These are phyloP conservation scores for Arthrobotrys megalospora DNA, from an alignment of 2,329 filamentous ascomycete species.

Conservation along the genomic window DNA sequence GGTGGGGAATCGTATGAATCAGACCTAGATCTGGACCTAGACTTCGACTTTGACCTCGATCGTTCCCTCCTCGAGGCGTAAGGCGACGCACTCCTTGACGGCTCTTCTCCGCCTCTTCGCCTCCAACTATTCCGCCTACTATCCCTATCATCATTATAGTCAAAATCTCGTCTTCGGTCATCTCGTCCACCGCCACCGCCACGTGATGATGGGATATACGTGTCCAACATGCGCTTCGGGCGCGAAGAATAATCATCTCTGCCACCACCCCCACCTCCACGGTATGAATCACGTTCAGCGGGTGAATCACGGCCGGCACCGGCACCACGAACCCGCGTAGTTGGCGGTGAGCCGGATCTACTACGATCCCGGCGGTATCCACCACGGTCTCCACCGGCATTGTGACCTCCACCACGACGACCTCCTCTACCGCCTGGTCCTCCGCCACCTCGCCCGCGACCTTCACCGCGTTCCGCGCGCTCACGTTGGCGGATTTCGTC, in stretches of 20 bases:
- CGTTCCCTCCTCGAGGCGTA: slow-evolving; percentile 37
- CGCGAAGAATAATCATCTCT: slow-evolving; percentile 66
- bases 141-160: slow-evolving; percentile 65
- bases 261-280: slow-evolving; percentile 69
- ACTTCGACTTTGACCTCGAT: slow-evolving; percentile 55
- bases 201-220: slow-evolving; percentile 66
- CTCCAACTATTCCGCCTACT: slow-evolving; percentile 59
- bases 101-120: slow-evolving; percentile 65
- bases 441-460: slow-evolving; percentile 67
- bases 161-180: slow-evolving; percentile 64
- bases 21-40: slow-evolving; percentile 65
- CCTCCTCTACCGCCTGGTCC: slow-evolving; percentile 67
- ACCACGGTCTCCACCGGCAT: slow-evolving; percentile 64
- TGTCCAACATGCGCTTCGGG: slow-evolving; percentile 65
- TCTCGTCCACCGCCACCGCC: slow-evolving; percentile 49
- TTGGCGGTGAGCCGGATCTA: slow-evolving; percentile 69
- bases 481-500: slow-evolving; percentile 78
- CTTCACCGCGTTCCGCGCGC: slow-evolving; percentile 65
- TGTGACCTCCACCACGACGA: slow-evolving; percentile 67
- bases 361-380: slow-evolving; percentile 67
- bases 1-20: slow-evolving; percentile 63
- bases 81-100: slow-evolving; percentile 64
- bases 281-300: slow-evolving; percentile 66
- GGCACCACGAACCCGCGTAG: slow-evolving; percentile 67
- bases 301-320: slow-evolving; percentile 66